A percentile compares a stretch with the other conserved stretches of the same genome.
These are phyloP conservation scores for Helicostylum pulchrum DNA, from an alignment of 192 early-diverging fungal species.

Conservation along the genomic window DNA sequence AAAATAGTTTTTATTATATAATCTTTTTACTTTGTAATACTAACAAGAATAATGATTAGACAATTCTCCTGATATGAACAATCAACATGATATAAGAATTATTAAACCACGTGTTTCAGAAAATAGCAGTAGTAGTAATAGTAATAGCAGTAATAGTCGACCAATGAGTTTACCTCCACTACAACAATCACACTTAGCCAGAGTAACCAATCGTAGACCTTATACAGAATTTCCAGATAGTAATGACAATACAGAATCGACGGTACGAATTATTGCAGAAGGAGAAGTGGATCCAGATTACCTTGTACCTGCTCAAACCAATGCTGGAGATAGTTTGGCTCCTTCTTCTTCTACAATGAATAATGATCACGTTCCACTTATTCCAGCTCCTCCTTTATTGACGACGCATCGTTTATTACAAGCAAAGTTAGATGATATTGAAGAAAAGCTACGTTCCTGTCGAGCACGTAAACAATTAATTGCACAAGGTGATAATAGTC, in stretches of 20 bases:
- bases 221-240: conserved; percentile 7
- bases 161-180: conserved; percentile 15
- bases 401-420: conserved; percentile 48
- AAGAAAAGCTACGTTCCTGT: conserved; percentile 34
- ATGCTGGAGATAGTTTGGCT: conserved; percentile 44
- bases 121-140: background rate
- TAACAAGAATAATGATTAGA: conserved; percentile 6
- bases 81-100: background rate
- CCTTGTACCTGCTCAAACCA: conserved; percentile 50
- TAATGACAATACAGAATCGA: conserved; percentile 3
- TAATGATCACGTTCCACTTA: conserved; percentile 57
- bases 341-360: conserved; percentile 30
- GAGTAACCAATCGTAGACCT: conserved; percentile 1
- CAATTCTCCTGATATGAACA: conserved; percentile 12
- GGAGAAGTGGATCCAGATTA: conserved; percentile 54
- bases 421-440: conserved; percentile 41
- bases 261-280: conserved; percentile 41
- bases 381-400: conserved; percentile 52
- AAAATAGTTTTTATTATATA: background rate
- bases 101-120: background rate
- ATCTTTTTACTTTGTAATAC: background rate
- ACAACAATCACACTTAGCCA: background rate
- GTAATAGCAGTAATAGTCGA: background rate
- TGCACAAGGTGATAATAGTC: background rate
- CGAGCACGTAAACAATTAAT: conserved; percentile 18